Conservation (phyloP, 352 stramenopile genomes). For the Pseudoperonospora humuli region DNA sequence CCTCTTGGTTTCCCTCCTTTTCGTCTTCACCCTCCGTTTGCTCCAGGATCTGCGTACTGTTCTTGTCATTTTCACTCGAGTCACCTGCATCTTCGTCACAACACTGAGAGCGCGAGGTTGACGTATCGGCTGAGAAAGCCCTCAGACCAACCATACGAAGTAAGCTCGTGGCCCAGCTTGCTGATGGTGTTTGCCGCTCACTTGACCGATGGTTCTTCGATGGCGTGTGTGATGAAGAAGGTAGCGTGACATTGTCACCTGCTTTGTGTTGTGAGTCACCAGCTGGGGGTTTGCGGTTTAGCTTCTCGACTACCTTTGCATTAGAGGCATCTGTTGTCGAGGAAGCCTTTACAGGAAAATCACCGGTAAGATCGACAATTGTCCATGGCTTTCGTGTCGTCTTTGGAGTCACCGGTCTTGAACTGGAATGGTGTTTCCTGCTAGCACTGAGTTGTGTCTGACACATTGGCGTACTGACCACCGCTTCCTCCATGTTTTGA, state of each 20-base stretch:
- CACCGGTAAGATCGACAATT: conserved; percentile 16
- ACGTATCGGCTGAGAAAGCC: conserved; percentile 1
- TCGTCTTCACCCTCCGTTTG: too few species aligned
- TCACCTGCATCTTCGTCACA: conserved; percentile 4
- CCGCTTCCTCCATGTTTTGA: conserved; percentile 3
- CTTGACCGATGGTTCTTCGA: background rate
- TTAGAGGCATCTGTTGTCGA: background rate
- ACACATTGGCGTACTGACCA: conserved; percentile 1
- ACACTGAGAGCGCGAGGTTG: background rate
- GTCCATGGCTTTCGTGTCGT: conserved; percentile 2
- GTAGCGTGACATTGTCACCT: background rate
- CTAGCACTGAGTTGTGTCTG: background rate
- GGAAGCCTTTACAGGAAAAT: conserved; percentile 3
- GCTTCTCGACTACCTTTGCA: background rate
- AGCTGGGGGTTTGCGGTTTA: conserved; percentile 1
- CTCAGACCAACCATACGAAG: conserved; percentile 9
- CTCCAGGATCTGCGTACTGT: conserved; percentile 8
- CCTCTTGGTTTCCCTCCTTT: conserved; percentile 5
- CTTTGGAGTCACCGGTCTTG: conserved; percentile 1
- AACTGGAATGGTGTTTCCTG: conserved; percentile 1
- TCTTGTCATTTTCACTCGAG: conserved; percentile 3
- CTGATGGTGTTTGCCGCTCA: conserved; percentile 5
- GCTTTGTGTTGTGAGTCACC: background rate
- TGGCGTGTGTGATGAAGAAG: background rate
- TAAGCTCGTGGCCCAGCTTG: conserved; percentile 3